Conservation (phyloP, 2,329 filamentous ascomycete genomes). For the Fusarium sp. region DNA sequence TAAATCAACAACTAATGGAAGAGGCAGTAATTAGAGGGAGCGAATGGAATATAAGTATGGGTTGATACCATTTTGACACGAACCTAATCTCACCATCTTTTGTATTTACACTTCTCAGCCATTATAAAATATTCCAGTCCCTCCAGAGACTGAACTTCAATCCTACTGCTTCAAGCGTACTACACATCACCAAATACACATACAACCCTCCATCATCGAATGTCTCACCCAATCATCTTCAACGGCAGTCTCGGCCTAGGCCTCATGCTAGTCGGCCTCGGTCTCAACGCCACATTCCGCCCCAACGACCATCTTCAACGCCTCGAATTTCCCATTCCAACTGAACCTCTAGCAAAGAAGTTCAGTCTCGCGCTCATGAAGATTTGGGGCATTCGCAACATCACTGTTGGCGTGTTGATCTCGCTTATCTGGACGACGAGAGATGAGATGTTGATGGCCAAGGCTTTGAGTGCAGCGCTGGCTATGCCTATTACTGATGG, state of each 20-base stretch:
- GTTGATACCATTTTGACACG: no score
- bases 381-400: constrained; percentile 23
- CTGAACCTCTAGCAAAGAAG: constrained; percentile 9
- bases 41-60: no score
- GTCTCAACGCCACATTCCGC: constrained; percentile 18
- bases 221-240: constrained; percentile 17
- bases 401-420: constrained; percentile 8
- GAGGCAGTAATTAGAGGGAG: no score
- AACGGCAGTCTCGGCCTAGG: constrained; percentile 6
- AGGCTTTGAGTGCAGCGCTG: background rate
- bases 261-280: constrained; percentile 8
- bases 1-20: background rate
- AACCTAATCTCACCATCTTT: no score
- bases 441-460: background rate
- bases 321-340: constrained; percentile 14
- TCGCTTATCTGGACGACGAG: background rate
- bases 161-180: fast-evolving
- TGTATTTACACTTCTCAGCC: no score
- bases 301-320: constrained; percentile 1
- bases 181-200: background rate
- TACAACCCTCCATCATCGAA: fast-evolving
- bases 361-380: constrained; percentile 15
- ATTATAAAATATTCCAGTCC: background rate
- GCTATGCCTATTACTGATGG: constrained; percentile 15
- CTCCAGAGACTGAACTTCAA: no score